Evolutionary conservation across 371 early-diverging fungal genomes (phyloP).

Genomic region (Mucor circinelloides): DNA sequence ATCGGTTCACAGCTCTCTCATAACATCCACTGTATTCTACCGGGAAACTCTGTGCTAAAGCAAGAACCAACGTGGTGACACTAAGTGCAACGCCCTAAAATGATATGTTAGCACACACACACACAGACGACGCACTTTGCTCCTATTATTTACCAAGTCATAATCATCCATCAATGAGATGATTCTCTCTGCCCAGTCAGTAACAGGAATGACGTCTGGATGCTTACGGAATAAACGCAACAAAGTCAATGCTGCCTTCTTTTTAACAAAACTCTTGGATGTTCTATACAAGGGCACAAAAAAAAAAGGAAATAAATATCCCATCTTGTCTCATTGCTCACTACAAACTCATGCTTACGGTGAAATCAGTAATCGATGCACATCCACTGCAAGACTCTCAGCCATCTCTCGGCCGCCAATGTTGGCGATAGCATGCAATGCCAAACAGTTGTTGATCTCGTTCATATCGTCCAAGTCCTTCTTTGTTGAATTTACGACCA

Average conservation of each 20-base stretch:
- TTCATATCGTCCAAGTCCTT: conserved; percentile 89
- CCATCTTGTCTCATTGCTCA: too few relatives aligned
- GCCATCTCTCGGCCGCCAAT: conserved; percentile 93
- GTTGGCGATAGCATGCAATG: conserved; percentile 94
- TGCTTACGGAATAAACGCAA: conserved; percentile 87
- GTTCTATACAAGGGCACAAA: conserved; percentile 44
- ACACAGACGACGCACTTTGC: neutral
- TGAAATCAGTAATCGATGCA: conserved; percentile 81
- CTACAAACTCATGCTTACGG: conserved; percentile 76
- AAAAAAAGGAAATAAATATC: neutral
- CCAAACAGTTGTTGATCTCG: conserved; percentile 90
- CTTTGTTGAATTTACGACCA: conserved; percentile 86
- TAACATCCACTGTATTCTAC: conserved; percentile 77
- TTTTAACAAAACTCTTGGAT: conserved; percentile 86
- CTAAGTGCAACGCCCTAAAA: conserved; percentile 84
- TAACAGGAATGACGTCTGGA: conserved; percentile 87
- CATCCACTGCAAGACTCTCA: conserved; percentile 81
- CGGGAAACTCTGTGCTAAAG: conserved; percentile 88
- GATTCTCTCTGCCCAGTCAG: conserved; percentile 88
- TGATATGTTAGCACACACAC: neutral
- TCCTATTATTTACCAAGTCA: conserved; percentile 68
- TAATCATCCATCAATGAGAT: conserved; percentile 82
- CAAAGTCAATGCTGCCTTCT: conserved; percentile 95
- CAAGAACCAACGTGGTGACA: conserved; percentile 81
- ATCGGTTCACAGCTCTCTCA: conserved; percentile 74